Evolutionary conservation across 2,329 filamentous ascomycete genomes (phyloP), one percentile per base, ranked within the genome.

Genomic region (Diplodia intermedia): DNA sequence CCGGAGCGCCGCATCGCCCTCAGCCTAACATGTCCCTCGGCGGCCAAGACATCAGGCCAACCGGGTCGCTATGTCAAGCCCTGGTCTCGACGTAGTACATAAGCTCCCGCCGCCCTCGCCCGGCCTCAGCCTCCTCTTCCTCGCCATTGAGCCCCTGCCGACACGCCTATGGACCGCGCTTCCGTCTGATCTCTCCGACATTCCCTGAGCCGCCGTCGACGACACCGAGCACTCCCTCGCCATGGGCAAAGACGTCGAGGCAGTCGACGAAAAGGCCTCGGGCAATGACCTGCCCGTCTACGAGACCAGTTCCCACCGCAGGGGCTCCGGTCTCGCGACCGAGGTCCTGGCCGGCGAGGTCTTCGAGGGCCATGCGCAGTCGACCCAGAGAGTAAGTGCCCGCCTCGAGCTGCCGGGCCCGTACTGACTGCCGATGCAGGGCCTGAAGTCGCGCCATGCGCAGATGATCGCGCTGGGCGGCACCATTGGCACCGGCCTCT

Each of bases 401-500:
- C n/a, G 29, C 55, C 15, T 26, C 50, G 31, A 33, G 31, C 29
- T 36, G 18, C 11, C 26, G 15, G 23, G 20, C 47, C 11, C 65
- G 1, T 38, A 40, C 53, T 66, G 14, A 63, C 43, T 31, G 18
- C 0, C 20, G 3, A 9, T 18, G 1, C 56, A 68, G 66, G 66
- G 67, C 7, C 57, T 73, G 14, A 73, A 73, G 66, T 69, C 68
- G 14, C 65, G 72, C 23, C 71, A 73, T 68, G 54, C 72, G 9
- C 71, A 72, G 67, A 73, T 73, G 71, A 73, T 73, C 50, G 72
- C 72, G 5, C 70, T 73, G 55, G 72, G 72, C 53, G 72, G 71
- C 63, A 71, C 66, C 20, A 65, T 70, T 53, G 69, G 72, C 36
- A 73, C 73, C 26, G 73, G 74, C 67, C 74, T 82, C 8, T 82